phyloP scores from a whole-genome alignment of 495 filamentous ascomycete genomes.

The Penicillium subrubescens region DNA sequence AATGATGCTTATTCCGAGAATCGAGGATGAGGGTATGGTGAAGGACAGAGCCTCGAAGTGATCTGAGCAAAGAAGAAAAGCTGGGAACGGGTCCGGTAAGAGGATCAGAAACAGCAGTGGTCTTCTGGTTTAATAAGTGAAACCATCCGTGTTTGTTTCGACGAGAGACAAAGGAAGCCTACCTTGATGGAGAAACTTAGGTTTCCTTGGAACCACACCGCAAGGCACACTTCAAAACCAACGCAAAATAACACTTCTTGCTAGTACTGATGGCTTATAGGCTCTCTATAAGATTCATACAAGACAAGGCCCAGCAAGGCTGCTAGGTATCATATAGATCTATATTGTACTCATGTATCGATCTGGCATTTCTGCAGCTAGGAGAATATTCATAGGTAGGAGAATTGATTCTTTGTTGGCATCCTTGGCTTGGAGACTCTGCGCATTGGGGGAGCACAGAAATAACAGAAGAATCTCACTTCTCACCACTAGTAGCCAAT shows the following conservation, averaged over 20 bases:
- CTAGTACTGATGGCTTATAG: background rate
- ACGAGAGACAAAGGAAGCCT: background rate
- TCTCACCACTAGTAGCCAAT: background rate
- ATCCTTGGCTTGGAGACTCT: background rate
- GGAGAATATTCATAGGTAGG: conserved; percentile 10
- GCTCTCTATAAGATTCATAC: background rate
- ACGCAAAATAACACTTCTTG: background rate
- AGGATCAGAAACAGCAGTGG: background rate
- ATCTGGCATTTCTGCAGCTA: background rate
- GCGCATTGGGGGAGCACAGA: background rate
- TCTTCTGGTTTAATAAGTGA: conserved; percentile 3
- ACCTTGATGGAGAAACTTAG: background rate
- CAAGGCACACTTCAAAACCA: background rate
- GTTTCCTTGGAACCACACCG: background rate
- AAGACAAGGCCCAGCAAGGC: background rate
- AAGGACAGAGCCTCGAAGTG: background rate
- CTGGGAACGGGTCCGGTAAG: background rate
- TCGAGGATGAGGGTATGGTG: background rate
- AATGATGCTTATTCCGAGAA: background rate
- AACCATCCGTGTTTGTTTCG: background rate
- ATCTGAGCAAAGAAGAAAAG: background rate
- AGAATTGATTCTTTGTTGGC: conserved; percentile 27
- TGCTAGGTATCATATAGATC: background rate
- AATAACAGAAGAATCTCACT: background rate
- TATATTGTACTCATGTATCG: conserved; percentile 1